phyloP scores from a whole-genome alignment of 2,329 filamentous ascomycete species.

The Sporothrix mexicana region DNA sequence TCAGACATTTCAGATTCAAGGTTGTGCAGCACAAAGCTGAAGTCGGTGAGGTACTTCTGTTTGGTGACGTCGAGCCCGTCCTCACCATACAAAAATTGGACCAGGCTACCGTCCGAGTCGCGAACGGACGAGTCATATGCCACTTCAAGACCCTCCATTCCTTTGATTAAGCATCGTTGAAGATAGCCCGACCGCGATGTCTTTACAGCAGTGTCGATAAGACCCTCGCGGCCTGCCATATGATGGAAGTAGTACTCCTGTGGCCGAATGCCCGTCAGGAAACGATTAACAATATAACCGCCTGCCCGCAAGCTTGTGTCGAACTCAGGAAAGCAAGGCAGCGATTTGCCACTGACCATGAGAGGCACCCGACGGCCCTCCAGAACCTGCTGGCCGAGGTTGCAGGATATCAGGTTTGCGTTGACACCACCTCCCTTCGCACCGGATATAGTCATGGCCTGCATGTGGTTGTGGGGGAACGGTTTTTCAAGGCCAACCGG shows the following conservation, averaged over 20 bases:
- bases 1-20: conserved; percentile 78
- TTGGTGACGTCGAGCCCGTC: conserved; percentile 95
- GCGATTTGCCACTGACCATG: conserved; percentile 96
- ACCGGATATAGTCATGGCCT: conserved; percentile 96
- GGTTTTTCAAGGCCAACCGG: conserved; percentile 84
- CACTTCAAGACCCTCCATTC: conserved; percentile 92
- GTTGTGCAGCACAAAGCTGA: conserved; percentile 88
- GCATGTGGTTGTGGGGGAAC: conserved; percentile 98
- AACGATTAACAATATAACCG: conserved; percentile 92
- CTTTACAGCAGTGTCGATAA: conserved; percentile 99
- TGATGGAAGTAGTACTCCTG: conserved; percentile 99
- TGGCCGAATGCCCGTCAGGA: conserved; percentile 95
- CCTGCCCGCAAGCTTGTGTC: conserved; percentile 89
- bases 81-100: conserved; percentile 97
- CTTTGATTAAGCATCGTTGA: conserved; percentile 96
- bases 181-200: conserved; percentile 96
- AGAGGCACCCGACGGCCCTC: conserved; percentile 93
- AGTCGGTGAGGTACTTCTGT: conserved; percentile 88
- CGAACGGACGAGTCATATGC: conserved; percentile 94
- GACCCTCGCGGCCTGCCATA: conserved; percentile 97
- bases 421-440: conserved; percentile 94
- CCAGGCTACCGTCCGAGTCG: conserved; percentile 88
- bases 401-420: conserved; percentile 96
- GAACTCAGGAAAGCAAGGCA: conserved; percentile 92
- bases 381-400: conserved; percentile 93